phyloP scores from a whole-genome alignment of 1,284 basidiomycete genomes.

The Flammula alnicola region DNA sequence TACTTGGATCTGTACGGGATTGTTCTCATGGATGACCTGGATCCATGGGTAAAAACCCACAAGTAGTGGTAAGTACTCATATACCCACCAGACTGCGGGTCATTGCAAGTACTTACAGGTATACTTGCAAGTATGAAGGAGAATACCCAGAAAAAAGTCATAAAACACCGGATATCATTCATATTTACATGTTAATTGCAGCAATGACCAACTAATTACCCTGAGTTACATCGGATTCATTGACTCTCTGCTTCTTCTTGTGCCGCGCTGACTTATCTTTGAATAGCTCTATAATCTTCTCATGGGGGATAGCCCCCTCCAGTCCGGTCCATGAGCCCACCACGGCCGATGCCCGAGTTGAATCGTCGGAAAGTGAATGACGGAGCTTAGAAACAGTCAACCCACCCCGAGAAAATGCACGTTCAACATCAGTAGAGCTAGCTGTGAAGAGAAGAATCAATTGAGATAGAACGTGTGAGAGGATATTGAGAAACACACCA shows the following conservation, averaged over 20 bases:
- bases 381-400: conserved; percentile 20
- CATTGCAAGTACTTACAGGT: conserved; percentile 4
- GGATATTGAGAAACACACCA: conserved; percentile 20
- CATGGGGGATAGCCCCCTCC: conserved; percentile 6
- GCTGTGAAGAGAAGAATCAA: conserved; percentile 6
- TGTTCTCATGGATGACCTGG: no score
- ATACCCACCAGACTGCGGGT: conserved; percentile 10
- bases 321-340: conserved; percentile 12
- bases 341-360: conserved; percentile 11
- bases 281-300: conserved; percentile 7
- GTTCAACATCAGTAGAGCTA: conserved; percentile 24
- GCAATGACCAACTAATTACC: no score
- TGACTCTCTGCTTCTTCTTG: conserved; percentile 14
- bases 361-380: conserved; percentile 22
- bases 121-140: background rate
- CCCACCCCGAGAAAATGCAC: conserved; percentile 19
- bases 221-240: no score
- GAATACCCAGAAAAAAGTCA: conserved; percentile 16
- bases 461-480: background rate
- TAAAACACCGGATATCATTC: no score
- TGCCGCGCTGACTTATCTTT: conserved; percentile 5
- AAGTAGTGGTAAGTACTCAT: no score
- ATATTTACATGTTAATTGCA: no score
- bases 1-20: conserved; percentile 4
- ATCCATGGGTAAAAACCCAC: conserved; percentile 6